Evolutionary conservation across 495 filamentous ascomycete species (phyloP), one percentile per base, ranked within the genome.

Genomic region (Tuber umbilicatum): DNA sequence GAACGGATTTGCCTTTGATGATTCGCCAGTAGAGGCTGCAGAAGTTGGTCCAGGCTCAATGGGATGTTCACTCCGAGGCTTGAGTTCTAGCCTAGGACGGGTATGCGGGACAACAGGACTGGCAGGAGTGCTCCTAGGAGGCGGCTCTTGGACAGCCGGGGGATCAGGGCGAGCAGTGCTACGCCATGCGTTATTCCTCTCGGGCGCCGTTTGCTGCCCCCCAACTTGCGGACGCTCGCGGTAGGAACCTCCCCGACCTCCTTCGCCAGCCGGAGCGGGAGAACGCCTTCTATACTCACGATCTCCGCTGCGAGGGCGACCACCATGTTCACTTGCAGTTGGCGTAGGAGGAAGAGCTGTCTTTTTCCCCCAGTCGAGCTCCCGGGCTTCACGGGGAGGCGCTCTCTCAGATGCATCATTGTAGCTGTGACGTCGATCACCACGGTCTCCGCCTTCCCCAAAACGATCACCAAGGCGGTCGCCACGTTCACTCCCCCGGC

Each of bases 361-460:
- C 81, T 93, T 94, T 73, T 95, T 92, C 84, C 97, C 94, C 95
- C 95, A 99, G 74, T 88, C 87, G 78, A 97, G 92, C 80, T 97
- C 93, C 37, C 94, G 91, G 55, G 55, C 55, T 64, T 64, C 55
- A 31, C 55, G 55, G 27, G 55, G 55, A 31, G 55, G 55, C 71
- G 91, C 85, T 83, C 94, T 96, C 76, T 92, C 91, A 81, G 97
- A 75, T 90, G 89, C 78, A 64, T 84, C 83, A 17, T 86, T 85
- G 75, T 84, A 85, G 70, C 84, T 84, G n/a, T 83, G 83, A 38
- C 85, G 82, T 69, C 84, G 85, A 31, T 86, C 87, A 70, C 84
- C 83, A 42, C 86, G 85, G 75, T 87, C 87, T 50, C 86, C 85
- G 41, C 82, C 84, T 70, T 87, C 87, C 10, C 86, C 85, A 42